Percentiles rank a stretch among this genome's conserved stretches.
phyloP scores from a whole-genome alignment of 495 filamentous ascomycete genomes.

The Aspergillus mulundensis region DNA sequence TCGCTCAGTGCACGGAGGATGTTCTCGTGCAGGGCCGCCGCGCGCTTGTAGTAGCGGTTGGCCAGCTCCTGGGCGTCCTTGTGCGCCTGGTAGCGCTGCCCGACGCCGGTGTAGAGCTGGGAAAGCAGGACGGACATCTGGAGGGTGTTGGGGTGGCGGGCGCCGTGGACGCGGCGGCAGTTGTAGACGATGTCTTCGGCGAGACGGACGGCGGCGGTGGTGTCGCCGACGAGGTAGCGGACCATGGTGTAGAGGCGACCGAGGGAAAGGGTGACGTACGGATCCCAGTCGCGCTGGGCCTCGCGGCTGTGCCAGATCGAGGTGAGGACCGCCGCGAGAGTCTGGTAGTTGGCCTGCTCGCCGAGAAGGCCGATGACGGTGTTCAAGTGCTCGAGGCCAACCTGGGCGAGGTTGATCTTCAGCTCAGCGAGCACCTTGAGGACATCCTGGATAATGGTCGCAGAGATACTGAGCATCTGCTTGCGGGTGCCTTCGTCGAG shows the following conservation, averaged over 20 bases:
- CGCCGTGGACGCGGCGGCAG: conserved; percentile 39
- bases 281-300: conserved; percentile 23
- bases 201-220: conserved; percentile 30
- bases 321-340: conserved; percentile 31
- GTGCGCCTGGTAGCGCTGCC: conserved; percentile 26
- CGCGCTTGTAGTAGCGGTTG: conserved; percentile 40
- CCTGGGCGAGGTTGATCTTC: conserved; percentile 26
- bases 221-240: conserved; percentile 31
- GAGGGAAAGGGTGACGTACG: conserved; percentile 30
- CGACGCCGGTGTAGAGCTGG: conserved; percentile 35
- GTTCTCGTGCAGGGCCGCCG: conserved; percentile 35
- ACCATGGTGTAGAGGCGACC: conserved; percentile 36
- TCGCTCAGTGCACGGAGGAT: conserved; percentile 33
- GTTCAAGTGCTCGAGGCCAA: conserved; percentile 34
- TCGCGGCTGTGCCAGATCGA: conserved; percentile 36
- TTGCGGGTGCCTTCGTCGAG: conserved; percentile 11
- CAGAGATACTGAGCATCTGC: conserved; percentile 17
- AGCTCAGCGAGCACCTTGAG: conserved; percentile 14
- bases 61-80: conserved; percentile 33
- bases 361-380: conserved; percentile 33
- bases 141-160: conserved; percentile 32
- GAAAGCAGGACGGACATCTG: conserved; percentile 36
- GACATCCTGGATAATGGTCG: conserved; percentile 16
- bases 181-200: conserved; percentile 46
- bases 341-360: conserved; percentile 35